Percentiles rank a stretch among this genome's conserved stretches.
Evolutionary conservation across 805 yeast genomes (phyloP).

Genomic region (Ascoidea rubescens): DNA sequence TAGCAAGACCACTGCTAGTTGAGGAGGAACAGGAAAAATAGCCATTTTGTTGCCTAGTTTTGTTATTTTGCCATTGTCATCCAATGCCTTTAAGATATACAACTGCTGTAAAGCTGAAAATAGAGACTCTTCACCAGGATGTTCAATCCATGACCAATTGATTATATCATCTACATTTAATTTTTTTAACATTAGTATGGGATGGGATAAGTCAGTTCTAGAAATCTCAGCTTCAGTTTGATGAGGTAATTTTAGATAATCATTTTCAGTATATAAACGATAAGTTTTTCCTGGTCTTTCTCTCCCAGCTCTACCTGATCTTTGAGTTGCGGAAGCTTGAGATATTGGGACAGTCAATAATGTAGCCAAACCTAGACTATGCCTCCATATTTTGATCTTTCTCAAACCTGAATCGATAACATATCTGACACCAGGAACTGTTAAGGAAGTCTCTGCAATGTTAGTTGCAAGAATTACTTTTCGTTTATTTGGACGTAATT

Average conservation of each 20-base stretch:
- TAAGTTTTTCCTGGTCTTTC: constrained; percentile 85
- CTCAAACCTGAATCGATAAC: constrained; percentile 89
- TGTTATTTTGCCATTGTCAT: constrained; percentile 66
- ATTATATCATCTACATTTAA: constrained; percentile 74
- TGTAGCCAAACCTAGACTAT: constrained; percentile 84
- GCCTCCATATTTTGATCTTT: constrained; percentile 91
- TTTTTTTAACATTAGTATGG: constrained; percentile 71
- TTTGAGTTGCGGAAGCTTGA: constrained; percentile 85
- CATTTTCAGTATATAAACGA: constrained; percentile 65
- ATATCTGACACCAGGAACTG: constrained; percentile 87
- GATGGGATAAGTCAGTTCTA: constrained; percentile 73
- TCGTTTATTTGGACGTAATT: constrained; percentile 50
- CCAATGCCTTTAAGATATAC: constrained; percentile 66
- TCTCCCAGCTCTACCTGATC: constrained; percentile 99
- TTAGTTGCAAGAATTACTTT: constrained; percentile 88
- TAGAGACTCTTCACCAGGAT: constrained; percentile 72
- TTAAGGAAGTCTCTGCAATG: constrained; percentile 95
- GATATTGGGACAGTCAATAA: constrained; percentile 86
- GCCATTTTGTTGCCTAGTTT: constrained; percentile 77
- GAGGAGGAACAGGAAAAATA: constrained; percentile 83
- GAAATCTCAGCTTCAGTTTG: constrained; percentile 92
- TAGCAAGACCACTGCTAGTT: constrained; percentile 72
- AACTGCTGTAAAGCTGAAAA: constrained; percentile 66
- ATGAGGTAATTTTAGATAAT: constrained; percentile 44
- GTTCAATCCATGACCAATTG: constrained; percentile 86